Percentiles rank a stretch among this genome's conserved stretches.
Evolutionary conservation across 768 basidiomycete genomes (phyloP).

Genomic region (Mrakia gelida): DNA sequence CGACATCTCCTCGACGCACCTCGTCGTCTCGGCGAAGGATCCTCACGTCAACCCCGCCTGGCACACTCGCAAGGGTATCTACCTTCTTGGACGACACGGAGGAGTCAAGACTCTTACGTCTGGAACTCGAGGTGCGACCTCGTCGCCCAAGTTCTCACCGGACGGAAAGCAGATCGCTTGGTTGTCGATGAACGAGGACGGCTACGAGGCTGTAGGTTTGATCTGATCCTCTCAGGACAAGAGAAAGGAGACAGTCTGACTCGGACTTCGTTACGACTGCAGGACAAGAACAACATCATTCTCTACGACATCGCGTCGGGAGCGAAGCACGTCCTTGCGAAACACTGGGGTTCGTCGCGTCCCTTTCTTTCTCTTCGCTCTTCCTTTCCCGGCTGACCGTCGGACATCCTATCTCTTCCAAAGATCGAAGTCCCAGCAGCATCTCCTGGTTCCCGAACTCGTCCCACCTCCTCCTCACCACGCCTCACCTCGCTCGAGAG

Average conservation of each 20-base stretch:
- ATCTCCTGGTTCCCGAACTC: conserved; percentile 48
- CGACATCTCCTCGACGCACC: conserved; percentile 61
- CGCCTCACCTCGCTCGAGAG: conserved; percentile 1
- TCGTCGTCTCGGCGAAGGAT: conserved; percentile 84
- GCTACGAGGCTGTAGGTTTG: conserved; percentile 60
- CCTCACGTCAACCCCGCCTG: conserved; percentile 67
- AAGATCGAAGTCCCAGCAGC: not conserved
- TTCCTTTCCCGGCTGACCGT: not conserved
- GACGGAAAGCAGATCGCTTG: conserved; percentile 73
- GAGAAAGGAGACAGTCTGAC: not conserved
- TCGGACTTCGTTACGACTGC: not conserved
- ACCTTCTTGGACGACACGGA: conserved; percentile 33
- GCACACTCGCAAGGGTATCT: conserved; percentile 86
- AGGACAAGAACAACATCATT: conserved; percentile 53
- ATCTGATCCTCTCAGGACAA: too few relatives aligned
- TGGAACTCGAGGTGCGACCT: conserved; percentile 77
- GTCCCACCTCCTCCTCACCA: conserved; percentile 1
- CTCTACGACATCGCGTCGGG: conserved; percentile 67
- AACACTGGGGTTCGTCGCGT: conserved; percentile 66
- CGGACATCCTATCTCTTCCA: not conserved
- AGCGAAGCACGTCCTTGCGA: conserved; percentile 68
- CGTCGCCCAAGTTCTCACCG: conserved; percentile 63
- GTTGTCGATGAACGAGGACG: conserved; percentile 81
- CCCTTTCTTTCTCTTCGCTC: not conserved
- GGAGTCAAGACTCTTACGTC: conserved; percentile 58